Percentiles rank a stretch among this genome's conserved stretches.
Conservation (phyloP, 331 rosid species). For the Rhamnella rubrinervis region DNA sequence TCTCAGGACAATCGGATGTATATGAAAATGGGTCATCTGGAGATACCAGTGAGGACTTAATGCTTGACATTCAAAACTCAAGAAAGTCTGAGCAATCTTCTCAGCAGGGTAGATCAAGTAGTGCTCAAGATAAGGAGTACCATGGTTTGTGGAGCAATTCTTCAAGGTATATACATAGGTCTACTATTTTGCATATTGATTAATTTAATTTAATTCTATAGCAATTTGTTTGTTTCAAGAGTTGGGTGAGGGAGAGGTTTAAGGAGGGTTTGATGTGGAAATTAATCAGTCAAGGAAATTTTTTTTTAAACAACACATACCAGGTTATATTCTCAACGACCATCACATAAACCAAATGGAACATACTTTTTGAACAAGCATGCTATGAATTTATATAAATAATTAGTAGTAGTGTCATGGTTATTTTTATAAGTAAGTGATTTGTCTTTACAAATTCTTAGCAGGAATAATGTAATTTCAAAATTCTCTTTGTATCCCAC, state of each 20-base stretch:
- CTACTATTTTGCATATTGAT: background rate
- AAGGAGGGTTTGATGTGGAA: too few species aligned
- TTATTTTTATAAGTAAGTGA: too few species aligned
- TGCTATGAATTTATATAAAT: too few species aligned
- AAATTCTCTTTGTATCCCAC: too few species aligned
- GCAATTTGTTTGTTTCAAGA: background rate
- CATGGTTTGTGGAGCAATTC: slow-evolving; percentile 87
- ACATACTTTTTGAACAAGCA: too few species aligned
- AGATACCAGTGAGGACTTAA: slow-evolving; percentile 85
- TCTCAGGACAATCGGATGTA: slow-evolving; percentile 73
- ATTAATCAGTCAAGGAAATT: too few species aligned
- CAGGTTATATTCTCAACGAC: too few species aligned
- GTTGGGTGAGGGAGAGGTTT: background rate
- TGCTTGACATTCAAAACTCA: slow-evolving; percentile 74
- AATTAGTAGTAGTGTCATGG: too few species aligned
- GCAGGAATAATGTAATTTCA: too few species aligned
- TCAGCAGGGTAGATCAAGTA: slow-evolving; percentile 60
- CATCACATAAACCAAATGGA: too few species aligned
- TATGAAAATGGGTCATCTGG: slow-evolving; percentile 97
- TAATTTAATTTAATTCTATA: background rate
- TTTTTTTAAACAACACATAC: too few species aligned
- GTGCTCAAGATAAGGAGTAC: slow-evolving; percentile 62
- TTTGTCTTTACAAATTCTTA: too few species aligned
- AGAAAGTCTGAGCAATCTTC: slow-evolving; percentile 53
- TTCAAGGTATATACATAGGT: slow-evolving; percentile 58